phyloP scores from a whole-genome alignment of 1,284 basidiomycete species.

The Ustilago sp. region DNA sequence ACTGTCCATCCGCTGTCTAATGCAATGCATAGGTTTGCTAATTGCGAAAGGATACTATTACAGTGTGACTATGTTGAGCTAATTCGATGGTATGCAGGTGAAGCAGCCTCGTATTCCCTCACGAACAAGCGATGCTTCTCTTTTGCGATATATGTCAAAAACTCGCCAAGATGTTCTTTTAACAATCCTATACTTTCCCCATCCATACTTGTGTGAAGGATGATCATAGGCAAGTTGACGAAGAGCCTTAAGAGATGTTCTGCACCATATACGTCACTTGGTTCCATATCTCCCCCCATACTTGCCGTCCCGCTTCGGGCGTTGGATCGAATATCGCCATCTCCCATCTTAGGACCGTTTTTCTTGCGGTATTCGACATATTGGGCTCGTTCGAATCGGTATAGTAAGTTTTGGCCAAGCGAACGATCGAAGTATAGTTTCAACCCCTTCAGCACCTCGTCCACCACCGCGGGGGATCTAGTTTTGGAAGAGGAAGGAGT shows the following conservation, averaged over 20 bases:
- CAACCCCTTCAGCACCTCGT: conserved; percentile 88
- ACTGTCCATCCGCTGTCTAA: neutral
- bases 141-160: conserved; percentile 81
- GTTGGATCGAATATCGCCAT: conserved; percentile 38
- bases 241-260: conserved; percentile 93
- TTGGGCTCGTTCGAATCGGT: conserved; percentile 92
- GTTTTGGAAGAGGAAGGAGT: conserved; percentile 2
- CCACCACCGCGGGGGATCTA: conserved; percentile 73
- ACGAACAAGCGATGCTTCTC: conserved; percentile 79
- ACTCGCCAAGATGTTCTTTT: conserved; percentile 88
- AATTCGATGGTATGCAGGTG: conserved; percentile 80
- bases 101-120: conserved; percentile 79
- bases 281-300: conserved; percentile 74
- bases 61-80: conserved; percentile 42
- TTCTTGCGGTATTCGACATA: conserved; percentile 84
- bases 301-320: conserved; percentile 70
- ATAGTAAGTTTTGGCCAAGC: conserved; percentile 88
- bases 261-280: conserved; percentile 91
- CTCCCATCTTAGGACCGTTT: conserved; percentile 73
- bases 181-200: conserved; percentile 84
- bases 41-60: conserved; percentile 23
- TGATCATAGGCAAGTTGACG: conserved; percentile 78
- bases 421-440: conserved; percentile 92
- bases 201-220: conserved; percentile 91
- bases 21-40: conserved; percentile 6